Percentiles rank a stretch among this genome's conserved stretches.
These are phyloP conservation scores for Colletotrichum viniferum DNA, from an alignment of 2,329 filamentous ascomycete species.

Conservation along the genomic window DNA sequence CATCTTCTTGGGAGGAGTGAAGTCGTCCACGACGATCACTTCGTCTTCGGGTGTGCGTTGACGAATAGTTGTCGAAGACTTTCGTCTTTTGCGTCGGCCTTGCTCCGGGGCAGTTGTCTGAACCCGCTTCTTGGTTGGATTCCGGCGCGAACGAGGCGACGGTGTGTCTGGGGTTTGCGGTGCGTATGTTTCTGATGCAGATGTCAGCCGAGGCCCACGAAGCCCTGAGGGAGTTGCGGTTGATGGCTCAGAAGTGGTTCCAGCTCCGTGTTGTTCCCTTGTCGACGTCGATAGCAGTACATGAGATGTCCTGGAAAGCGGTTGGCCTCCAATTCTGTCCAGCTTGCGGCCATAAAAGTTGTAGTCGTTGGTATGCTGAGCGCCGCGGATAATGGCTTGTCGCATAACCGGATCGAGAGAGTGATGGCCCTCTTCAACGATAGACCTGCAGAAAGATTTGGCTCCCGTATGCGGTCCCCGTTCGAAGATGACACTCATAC, in stretches of 20 bases:
- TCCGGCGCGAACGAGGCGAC: neutral
- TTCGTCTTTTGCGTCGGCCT: neutral
- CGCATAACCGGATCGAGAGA: neutral
- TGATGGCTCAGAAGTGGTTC: neutral
- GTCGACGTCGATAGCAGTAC: neutral
- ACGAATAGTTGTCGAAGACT: neutral
- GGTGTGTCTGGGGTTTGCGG: neutral
- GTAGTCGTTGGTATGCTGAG: slow-evolving; percentile 7
- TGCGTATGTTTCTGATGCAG: neutral
- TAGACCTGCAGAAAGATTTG: neutral
- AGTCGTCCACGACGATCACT: neutral
- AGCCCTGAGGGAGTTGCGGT: neutral
- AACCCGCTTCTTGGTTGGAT: neutral
- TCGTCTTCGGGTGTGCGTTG: neutral
- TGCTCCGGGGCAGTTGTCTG: neutral
- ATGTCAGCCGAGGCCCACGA: neutral
- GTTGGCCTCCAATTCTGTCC: neutral
- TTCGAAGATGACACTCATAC: slow-evolving; percentile 23
- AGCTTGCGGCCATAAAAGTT: neutral
- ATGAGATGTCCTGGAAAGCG: neutral
- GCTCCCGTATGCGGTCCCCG: neutral
- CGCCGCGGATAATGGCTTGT: neutral
- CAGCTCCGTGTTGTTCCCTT: neutral
- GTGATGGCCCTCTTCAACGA: slow-evolving; percentile 1
- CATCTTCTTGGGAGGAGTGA: neutral